Percentiles rank a stretch among this genome's conserved stretches.
phyloP scores from a whole-genome alignment of 768 basidiomycete genomes.

The Tylopilus sp. region DNA sequence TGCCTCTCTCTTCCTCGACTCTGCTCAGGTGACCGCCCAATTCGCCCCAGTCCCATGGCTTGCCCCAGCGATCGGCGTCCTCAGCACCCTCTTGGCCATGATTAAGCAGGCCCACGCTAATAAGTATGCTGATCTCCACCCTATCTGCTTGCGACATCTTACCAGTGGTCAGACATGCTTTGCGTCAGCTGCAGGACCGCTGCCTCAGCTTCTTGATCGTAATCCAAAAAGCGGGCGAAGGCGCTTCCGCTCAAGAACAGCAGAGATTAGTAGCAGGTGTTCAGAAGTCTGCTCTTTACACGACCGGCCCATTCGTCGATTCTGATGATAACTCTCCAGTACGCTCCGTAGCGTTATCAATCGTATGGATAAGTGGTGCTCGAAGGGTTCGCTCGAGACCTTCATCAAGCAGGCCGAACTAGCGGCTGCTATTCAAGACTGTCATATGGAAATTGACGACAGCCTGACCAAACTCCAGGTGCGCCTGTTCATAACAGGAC shows the following conservation, averaged over 20 bases:
- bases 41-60: conserved; percentile 49
- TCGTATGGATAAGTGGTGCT: conserved; percentile 45
- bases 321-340: conserved; percentile 19
- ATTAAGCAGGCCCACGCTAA: conserved; percentile 48
- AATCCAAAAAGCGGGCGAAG: conserved; percentile 33
- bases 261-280: conserved; percentile 32
- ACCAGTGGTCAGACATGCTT: conserved; percentile 34
- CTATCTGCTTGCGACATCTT: background rate
- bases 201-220: conserved; percentile 42
- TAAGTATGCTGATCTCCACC: conserved; percentile 31
- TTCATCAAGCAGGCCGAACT: conserved; percentile 47
- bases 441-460: conserved; percentile 43
- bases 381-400: conserved; percentile 36
- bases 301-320: background rate
- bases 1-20: conserved; percentile 11
- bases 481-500: background rate
- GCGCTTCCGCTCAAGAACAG: conserved; percentile 28
- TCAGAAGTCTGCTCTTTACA: conserved; percentile 24
- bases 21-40: conserved; percentile 44
- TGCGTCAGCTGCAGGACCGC: conserved; percentile 44
- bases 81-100: conserved; percentile 43
- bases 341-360: conserved; percentile 34
- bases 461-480: conserved; percentile 50
- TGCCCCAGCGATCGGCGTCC: conserved; percentile 37
- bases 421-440: conserved; percentile 40